Percentiles rank a stretch among this genome's conserved stretches.
Conservation (phyloP, 2,329 filamentous ascomycete genomes). For the Ophiostoma triangulosporum region DNA sequence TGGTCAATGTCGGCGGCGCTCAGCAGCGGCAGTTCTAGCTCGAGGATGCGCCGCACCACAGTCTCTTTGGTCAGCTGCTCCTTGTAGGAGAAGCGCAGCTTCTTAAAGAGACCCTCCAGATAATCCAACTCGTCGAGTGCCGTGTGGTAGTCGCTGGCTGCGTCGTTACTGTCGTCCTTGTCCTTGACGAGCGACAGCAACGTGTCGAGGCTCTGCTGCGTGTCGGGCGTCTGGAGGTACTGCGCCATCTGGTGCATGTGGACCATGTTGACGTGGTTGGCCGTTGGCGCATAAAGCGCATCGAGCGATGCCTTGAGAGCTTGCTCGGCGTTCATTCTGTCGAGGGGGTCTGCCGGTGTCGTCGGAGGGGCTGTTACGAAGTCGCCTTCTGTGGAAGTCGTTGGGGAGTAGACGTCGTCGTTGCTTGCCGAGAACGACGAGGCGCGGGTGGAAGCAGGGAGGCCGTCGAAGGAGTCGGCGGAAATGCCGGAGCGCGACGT, state of each 20-base stretch:
- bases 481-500: constrained; percentile 6
- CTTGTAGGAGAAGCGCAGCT: constrained; percentile 91
- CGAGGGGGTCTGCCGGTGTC: neutral
- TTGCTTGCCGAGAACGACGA: constrained; percentile 6
- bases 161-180: neutral
- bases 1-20: constrained; percentile 69
- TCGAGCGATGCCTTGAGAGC: neutral
- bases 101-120: constrained; percentile 91
- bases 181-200: constrained; percentile 10
- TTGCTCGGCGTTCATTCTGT: neutral
- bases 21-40: constrained; percentile 77
- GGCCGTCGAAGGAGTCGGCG: neutral
- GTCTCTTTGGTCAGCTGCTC: constrained; percentile 99
- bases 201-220: constrained; percentile 10
- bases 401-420: constrained; percentile 1
- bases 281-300: constrained; percentile 3
- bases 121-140: constrained; percentile 53
- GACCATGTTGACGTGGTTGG: constrained; percentile 8
- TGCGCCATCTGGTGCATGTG: constrained; percentile 12
- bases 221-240: constrained; percentile 8
- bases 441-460: constrained; percentile 6
- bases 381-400: neutral
- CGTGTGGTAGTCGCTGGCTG: constrained; percentile 10
- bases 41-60: constrained; percentile 84
- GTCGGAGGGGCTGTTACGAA: constrained; percentile 1